Evolutionary conservation across 441 rosid species (phyloP).

Genomic region (Daphne laureola): DNA sequence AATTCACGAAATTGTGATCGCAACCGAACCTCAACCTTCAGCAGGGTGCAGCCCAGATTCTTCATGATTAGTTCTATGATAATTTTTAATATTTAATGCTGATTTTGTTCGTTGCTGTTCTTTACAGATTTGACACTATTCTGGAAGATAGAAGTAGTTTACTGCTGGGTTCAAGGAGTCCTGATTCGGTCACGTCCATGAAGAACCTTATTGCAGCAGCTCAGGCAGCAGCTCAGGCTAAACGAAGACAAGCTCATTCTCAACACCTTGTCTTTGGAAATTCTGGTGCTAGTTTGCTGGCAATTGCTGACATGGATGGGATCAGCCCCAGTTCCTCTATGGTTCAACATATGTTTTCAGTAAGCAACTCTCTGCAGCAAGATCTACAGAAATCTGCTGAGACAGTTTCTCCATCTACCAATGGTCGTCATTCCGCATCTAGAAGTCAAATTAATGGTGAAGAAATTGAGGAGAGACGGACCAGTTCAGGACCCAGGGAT

Average conservation of each 20-base stretch:
- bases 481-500: constrained; percentile 57
- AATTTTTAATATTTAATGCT: constrained; percentile 7
- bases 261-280: constrained; percentile 46
- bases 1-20: constrained; percentile 26
- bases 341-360: constrained; percentile 32
- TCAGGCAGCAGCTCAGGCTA: constrained; percentile 98
- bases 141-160: constrained; percentile 42
- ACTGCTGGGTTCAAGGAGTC: constrained; percentile 40
- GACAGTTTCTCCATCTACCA: constrained; percentile 49
- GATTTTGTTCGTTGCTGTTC: constrained; percentile 2
- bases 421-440: constrained; percentile 37
- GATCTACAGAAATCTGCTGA: constrained; percentile 42
- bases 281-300: constrained; percentile 33
- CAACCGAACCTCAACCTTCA: constrained; percentile 35
- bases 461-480: constrained; percentile 69
- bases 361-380: constrained; percentile 28
- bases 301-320: constrained; percentile 39
- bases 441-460: constrained; percentile 49
- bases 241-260: constrained; percentile 78
- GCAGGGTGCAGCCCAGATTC: constrained; percentile 29
- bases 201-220: constrained; percentile 98
- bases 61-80: constrained; percentile 12
- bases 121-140: constrained; percentile 41
- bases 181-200: constrained; percentile 70
- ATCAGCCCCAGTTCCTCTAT: constrained; percentile 53